These are phyloP conservation scores for Microstegium vimineum DNA, from an alignment of 176 grass and related monocot species.

Conservation along the genomic window DNA sequence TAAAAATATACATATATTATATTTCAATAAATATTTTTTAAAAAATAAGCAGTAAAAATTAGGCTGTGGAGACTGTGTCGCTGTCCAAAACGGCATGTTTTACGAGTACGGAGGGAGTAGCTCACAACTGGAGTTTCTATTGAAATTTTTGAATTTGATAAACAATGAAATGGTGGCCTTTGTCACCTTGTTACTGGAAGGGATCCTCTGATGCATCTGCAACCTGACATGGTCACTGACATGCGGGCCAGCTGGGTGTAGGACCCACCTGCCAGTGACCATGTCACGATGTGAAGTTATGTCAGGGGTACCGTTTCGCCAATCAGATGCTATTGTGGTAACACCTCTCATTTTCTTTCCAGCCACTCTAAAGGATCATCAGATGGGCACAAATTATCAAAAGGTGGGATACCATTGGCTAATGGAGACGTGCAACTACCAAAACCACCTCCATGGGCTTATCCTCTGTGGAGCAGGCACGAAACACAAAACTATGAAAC, in stretches of 20 bases:
- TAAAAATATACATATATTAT: no score
- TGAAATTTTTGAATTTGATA: not conserved
- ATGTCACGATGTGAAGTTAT: not conserved
- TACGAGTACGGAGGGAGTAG: no score
- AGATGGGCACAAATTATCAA: conserved; percentile 79
- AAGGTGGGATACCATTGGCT: conserved; percentile 92
- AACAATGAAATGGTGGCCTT: conserved; percentile 2
- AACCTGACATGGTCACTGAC: not conserved
- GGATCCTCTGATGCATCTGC: not conserved
- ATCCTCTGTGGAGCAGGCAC: conserved; percentile 82
- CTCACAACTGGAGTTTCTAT: not conserved
- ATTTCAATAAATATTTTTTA: no score
- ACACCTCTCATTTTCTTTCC: conserved; percentile 20
- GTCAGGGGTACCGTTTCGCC: not conserved
- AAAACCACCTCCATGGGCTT: conserved; percentile 98
- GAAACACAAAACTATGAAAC: conserved; percentile 81
- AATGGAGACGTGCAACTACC: conserved; percentile 93
- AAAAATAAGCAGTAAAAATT: no score
- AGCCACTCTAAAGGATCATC: conserved; percentile 62
- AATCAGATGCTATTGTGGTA: not conserved
- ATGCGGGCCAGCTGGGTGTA: not conserved
- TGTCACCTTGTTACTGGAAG: not conserved
- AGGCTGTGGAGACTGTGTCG: no score
- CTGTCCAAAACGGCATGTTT: no score
- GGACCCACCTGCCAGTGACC: not conserved